Evolutionary conservation across 441 rosid genomes (phyloP), one percentile per base, ranked within the genome.

Genomic region (Populus hybrid): DNA sequence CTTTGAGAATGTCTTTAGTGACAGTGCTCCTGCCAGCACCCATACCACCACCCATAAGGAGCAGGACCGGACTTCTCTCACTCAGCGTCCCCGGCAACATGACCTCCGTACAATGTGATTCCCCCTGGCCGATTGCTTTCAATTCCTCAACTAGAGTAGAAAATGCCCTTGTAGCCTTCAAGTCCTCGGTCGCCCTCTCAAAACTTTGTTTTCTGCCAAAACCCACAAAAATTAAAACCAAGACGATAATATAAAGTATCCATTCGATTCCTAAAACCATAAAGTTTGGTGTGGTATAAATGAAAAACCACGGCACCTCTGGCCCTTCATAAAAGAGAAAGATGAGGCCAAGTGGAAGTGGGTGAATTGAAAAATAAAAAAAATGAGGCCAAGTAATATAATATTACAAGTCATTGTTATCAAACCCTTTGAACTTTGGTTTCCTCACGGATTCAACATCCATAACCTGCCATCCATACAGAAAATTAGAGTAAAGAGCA

Each of bases 11-110:
- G 40, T 90, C 89, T 84, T 91, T 90, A 82, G 91, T 90, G 81
- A 92, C 95, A 11, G 98, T 95, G 91, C 98, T 95, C 80, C 93
- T 95, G 78, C 99, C 98, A 7, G 95, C 98, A 0, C 99, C 99
- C 98, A 93, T 93, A 21, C 98, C 99, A 1, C 99, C 99, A 18
- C 99, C 99, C 99, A 95, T 89, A 35, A 93, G 86, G 65, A 95
- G 86, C 59, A 95, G 91, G 36, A 93, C 94, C 5, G 99, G 98
- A 73, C 99, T 92, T 1, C 99, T 85, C 77, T 90, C 83, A 38
- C 83, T 82, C 23, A 85, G 92, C 59, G 92, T 91, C 75, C 86
- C 85, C 9, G 98, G 99, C 21, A 82, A 89, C 99, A 95, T 93
- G n/a, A 93, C 90, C 18, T 93, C 95, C 0, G 85, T 85, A 72